phyloP scores from a whole-genome alignment of 192 early-diverging fungal genomes.

The Physocladia obscura region DNA sequence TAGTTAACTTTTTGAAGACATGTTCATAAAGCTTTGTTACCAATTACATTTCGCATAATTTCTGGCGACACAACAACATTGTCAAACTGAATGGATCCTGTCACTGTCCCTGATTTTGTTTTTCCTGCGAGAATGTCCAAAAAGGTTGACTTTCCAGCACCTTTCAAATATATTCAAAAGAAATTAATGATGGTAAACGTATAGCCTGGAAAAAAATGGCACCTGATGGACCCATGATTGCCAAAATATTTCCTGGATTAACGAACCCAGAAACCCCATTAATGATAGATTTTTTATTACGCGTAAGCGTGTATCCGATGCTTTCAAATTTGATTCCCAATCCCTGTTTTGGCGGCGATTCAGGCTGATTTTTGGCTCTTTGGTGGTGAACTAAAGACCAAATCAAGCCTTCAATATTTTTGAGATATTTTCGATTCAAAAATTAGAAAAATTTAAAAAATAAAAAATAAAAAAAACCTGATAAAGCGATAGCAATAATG shows the following conservation, averaged over 20 bases:
- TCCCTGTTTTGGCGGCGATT: conserved; percentile 32
- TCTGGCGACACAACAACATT: conserved; percentile 7
- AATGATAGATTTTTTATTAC: conserved; percentile 59
- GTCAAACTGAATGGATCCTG: conserved; percentile 40
- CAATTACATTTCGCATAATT: conserved; percentile 34
- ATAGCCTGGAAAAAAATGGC: neutral
- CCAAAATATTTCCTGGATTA: conserved; percentile 73
- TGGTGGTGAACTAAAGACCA: conserved; percentile 27
- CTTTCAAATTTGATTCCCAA: conserved; percentile 26
- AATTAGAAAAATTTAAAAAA: neutral
- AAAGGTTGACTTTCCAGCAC: conserved; percentile 86
- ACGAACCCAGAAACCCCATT: conserved; percentile 68
- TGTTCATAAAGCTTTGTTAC: too few species aligned
- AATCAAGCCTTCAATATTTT: conserved; percentile 6
- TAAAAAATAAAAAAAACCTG: neutral
- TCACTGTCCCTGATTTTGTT: conserved; percentile 40
- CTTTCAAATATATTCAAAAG: neutral
- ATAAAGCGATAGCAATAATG: neutral
- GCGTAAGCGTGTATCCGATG: conserved; percentile 27
- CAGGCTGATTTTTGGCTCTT: conserved; percentile 13
- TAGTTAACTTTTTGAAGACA: neutral
- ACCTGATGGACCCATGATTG: conserved; percentile 89
- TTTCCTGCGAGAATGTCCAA: conserved; percentile 78
- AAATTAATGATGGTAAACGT: neutral
- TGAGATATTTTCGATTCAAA: neutral